Conservation (phyloP, 495 filamentous ascomycete genomes). For the Talaromyces adpressus region DNA sequence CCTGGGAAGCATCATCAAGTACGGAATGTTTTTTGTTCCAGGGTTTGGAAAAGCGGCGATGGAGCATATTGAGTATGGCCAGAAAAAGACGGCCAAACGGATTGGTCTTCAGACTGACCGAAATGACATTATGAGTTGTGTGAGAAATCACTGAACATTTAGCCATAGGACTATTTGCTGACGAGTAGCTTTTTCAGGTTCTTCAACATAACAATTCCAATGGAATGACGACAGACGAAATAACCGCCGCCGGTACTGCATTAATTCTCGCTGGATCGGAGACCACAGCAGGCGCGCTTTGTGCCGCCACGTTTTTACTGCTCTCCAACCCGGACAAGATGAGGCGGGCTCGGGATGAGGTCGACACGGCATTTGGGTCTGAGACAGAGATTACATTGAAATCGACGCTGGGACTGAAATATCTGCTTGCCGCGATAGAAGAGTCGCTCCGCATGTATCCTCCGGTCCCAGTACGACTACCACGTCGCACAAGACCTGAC, state of each 20-base stretch:
- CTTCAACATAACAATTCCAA: background rate
- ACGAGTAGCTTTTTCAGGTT: no score
- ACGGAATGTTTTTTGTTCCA: no score
- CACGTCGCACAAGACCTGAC: conserved; percentile 17
- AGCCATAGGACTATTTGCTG: no score
- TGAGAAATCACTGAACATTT: no score
- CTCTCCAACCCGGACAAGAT: background rate
- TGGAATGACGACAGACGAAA: background rate
- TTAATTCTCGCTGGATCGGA: background rate
- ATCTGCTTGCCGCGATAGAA: conserved; percentile 32
- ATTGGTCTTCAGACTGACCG: no score
- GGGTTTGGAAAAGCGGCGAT: no score
- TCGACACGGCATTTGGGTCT: background rate
- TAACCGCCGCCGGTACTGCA: background rate
- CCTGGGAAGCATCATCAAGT: no score
- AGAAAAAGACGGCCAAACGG: no score
- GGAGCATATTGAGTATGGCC: no score
- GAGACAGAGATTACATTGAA: background rate
- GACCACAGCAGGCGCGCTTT: background rate
- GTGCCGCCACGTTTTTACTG: background rate
- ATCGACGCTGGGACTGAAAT: conserved; percentile 9
- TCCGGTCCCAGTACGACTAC: conserved; percentile 19
- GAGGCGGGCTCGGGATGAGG: background rate
- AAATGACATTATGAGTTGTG: no score
- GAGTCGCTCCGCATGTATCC: conserved; percentile 41